phyloP scores from a whole-genome alignment of 1,139 yeast genomes.

The Pichia sp. region DNA sequence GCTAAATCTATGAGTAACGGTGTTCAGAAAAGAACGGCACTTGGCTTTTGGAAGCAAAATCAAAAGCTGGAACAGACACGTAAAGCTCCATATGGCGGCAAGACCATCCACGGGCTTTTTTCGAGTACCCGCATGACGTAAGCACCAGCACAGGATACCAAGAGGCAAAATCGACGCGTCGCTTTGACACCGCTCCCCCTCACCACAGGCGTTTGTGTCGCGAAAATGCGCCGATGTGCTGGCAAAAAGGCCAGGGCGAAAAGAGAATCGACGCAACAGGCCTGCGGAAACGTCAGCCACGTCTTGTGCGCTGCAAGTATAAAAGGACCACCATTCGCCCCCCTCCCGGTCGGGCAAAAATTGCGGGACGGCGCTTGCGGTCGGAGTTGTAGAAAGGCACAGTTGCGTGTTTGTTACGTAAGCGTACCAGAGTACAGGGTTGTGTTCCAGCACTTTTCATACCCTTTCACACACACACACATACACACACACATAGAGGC shows the following conservation, averaged over 20 bases:
- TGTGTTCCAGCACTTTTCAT: background rate
- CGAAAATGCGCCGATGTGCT: background rate
- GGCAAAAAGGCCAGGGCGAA: background rate
- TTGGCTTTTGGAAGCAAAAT: too few relatives aligned
- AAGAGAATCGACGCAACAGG: background rate
- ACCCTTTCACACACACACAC: background rate
- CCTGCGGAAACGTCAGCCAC: background rate
- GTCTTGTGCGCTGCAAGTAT: conserved; percentile 10
- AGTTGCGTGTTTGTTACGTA: background rate
- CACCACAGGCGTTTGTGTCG: background rate
- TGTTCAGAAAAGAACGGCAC: too few relatives aligned
- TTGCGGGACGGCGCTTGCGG: background rate
- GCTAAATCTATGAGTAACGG: too few relatives aligned
- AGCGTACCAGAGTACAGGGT: background rate
- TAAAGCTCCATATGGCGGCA: too few relatives aligned
- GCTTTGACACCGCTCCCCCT: too few relatives aligned
- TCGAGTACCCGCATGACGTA: too few relatives aligned
- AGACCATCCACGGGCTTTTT: too few relatives aligned
- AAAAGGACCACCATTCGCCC: conserved; percentile 18
- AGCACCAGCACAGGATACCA: too few relatives aligned
- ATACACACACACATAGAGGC: background rate
- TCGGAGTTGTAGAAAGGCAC: background rate
- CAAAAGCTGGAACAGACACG: too few relatives aligned
- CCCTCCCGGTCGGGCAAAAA: background rate
- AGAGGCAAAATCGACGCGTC: too few relatives aligned